These are phyloP conservation scores for Pleurotus tuber-regium DNA, from an alignment of 768 basidiomycete species.

Conservation along the genomic window DNA sequence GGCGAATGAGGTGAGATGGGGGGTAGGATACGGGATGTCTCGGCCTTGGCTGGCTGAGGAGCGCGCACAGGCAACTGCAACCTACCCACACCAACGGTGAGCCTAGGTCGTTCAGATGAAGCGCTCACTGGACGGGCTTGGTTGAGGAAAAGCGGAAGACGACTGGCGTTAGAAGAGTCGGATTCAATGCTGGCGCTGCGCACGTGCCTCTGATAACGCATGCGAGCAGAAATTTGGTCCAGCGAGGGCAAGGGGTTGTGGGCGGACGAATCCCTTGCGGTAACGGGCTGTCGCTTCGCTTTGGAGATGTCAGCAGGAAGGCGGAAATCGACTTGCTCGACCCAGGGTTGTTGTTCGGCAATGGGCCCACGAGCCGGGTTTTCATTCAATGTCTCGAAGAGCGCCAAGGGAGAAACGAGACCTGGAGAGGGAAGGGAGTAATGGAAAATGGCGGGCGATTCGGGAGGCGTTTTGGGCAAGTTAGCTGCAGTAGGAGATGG, in stretches of 20 bases:
- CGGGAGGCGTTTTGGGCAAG: conserved; percentile 63
- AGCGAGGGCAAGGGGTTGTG: conserved; percentile 56
- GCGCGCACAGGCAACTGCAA: conserved; percentile 38
- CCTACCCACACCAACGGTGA: conserved; percentile 37
- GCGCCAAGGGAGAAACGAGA: conserved; percentile 57
- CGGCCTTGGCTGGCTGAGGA: conserved; percentile 23
- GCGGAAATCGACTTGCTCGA: conserved; percentile 68
- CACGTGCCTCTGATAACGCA: conserved; percentile 40
- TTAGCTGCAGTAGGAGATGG: conserved; percentile 57
- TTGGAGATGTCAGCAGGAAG: conserved; percentile 27
- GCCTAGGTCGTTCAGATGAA: conserved; percentile 20
- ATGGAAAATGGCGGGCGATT: conserved; percentile 68
- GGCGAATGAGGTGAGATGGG: conserved; percentile 36
- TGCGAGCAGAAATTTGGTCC: conserved; percentile 70
- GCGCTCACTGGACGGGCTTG: conserved; percentile 16
- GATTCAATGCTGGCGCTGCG: conserved; percentile 8
- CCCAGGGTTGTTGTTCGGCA: conserved; percentile 42
- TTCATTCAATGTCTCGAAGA: conserved; percentile 50
- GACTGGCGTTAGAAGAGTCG: conserved; percentile 19
- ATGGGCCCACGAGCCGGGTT: conserved; percentile 26
- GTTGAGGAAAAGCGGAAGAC: conserved; percentile 31
- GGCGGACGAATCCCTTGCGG: conserved; percentile 12
- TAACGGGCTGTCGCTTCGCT: conserved; percentile 10
- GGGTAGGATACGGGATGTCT: conserved; percentile 25
- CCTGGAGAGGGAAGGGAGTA: conserved; percentile 69